Percentiles rank a stretch among this genome's conserved stretches.
Conservation (phyloP, 148 eudicot species). For the Spergularia bocconei region DNA sequence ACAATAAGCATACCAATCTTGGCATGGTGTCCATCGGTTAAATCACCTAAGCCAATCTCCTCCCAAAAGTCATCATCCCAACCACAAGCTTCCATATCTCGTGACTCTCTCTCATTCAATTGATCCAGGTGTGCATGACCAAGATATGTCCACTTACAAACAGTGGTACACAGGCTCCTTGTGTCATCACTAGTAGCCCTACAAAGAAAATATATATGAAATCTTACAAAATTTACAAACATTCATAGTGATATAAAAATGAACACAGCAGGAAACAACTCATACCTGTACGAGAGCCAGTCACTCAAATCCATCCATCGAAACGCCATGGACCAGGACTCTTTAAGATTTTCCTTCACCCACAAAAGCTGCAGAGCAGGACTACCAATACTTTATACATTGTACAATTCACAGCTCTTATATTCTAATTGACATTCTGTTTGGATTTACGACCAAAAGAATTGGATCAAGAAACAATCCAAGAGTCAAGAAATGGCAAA, state of each 20-base stretch:
- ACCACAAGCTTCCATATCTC: conserved; percentile 94
- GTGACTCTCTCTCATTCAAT: conserved; percentile 53
- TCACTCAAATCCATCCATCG: conserved; percentile 99
- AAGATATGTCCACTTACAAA: conserved; percentile 99
- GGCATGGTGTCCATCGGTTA: conserved; percentile 95
- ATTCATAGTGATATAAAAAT: background rate
- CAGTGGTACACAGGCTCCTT: conserved; percentile 92
- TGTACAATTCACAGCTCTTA: background rate
- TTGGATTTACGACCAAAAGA: background rate
- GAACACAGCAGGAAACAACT: background rate
- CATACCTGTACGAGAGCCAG: conserved; percentile 79
- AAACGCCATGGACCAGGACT: conserved; percentile 91
- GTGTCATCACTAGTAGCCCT: conserved; percentile 99
- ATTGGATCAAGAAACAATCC: background rate
- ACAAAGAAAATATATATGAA: conserved; percentile 9
- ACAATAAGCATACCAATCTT: conserved; percentile 64
- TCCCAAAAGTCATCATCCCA: conserved; percentile 99
- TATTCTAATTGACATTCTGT: background rate
- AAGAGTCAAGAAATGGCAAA: background rate
- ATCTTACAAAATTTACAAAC: background rate
- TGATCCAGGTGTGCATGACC: conserved; percentile 98
- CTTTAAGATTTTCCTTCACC: conserved; percentile 96
- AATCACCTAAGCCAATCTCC: conserved; percentile 96
- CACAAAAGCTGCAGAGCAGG: conserved; percentile 71
- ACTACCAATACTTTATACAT: conserved; percentile 12